phyloP scores from a whole-genome alignment of 2,329 filamentous ascomycete genomes.

The Thermothelomyces thermophilus region DNA sequence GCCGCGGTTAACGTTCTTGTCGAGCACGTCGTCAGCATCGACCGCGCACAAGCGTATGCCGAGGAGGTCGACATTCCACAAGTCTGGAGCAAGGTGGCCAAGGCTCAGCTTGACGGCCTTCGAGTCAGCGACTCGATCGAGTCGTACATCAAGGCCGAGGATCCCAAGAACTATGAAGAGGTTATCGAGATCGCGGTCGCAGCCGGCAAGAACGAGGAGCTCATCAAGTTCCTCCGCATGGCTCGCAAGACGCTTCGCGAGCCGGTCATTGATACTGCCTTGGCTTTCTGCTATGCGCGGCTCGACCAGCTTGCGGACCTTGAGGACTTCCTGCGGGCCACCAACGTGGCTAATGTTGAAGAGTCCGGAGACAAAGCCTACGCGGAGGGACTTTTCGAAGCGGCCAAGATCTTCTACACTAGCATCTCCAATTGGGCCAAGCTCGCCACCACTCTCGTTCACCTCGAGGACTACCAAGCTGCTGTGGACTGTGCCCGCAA shows the following conservation, averaged over 20 bases:
- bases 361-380: conserved; percentile 98
- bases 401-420: conserved; percentile 96
- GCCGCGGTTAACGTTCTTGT: conserved; percentile 88
- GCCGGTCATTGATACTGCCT: conserved; percentile 82
- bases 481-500: conserved; percentile 97
- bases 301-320: conserved; percentile 87
- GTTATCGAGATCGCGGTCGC: conserved; percentile 94
- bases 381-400: conserved; percentile 86
- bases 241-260: conserved; percentile 94
- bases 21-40: conserved; percentile 95
- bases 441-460: conserved; percentile 94
- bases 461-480: conserved; percentile 92
- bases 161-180: conserved; percentile 88
- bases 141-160: conserved; percentile 92
- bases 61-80: conserved; percentile 90
- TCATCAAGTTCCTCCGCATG: conserved; percentile 96
- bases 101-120: conserved; percentile 93
- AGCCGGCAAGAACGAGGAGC: conserved; percentile 94
- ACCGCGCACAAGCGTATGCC: conserved; percentile 90
- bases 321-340: conserved; percentile 88
- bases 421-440: conserved; percentile 99
- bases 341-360: conserved; percentile 93
- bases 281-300: conserved; percentile 90
- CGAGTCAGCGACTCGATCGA: conserved; percentile 89
- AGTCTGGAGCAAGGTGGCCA: conserved; percentile 97